Evolutionary conservation across 2,329 filamentous ascomycete species (phyloP), one percentile per base, ranked within the genome.

Genomic region (Monosporascus cannonballus): DNA sequence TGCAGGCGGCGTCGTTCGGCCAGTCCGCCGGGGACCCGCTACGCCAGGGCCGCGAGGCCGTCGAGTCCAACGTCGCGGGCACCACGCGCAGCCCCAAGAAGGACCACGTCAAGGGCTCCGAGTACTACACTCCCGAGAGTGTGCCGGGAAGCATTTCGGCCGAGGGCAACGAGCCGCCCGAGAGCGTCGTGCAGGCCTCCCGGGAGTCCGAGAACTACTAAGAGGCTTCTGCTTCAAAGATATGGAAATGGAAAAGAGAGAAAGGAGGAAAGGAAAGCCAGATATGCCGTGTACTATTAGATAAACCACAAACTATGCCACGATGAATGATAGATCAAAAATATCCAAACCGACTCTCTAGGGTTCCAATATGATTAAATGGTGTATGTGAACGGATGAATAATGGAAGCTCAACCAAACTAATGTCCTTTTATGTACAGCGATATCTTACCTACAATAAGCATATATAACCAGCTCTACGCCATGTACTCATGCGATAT

Each of bases 81-180:
- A 67, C 69, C 30, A 63, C 67, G 25, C 58, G 62, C 1, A 68
- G 67, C 2, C 63, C 67, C 15, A 69, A 68, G 4, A 73, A 74
- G 44, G 65, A 62, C 46, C 56, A 69, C 50, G 75, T 69, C 62
- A 71, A 70, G 60, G 74, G 72, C 6, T 62, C 64, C 2, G 64
- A 76, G 9, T 73, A 73, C 54, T 71, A 76, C 53, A 58, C 54
- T 2, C 67, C 70, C 1, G 71, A 76, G 66, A 66, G 61, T 20
- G 72, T 75, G 25, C 71, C 72, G 6, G 73, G 74, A 18, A 71
- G 70, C 55, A 70, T 69, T 48, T 69, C 73, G 2, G 73, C 72
- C 1, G 70, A 74, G 63, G 71, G 71, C 0, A 64, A 71, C 50
- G 59, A 76, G 47, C 61, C 75, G 9, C 74, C 73, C 0, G 64